These are phyloP conservation scores for Euptelea pleiosperma DNA, from an alignment of 164 flowering plant species.

Conservation along the genomic window DNA sequence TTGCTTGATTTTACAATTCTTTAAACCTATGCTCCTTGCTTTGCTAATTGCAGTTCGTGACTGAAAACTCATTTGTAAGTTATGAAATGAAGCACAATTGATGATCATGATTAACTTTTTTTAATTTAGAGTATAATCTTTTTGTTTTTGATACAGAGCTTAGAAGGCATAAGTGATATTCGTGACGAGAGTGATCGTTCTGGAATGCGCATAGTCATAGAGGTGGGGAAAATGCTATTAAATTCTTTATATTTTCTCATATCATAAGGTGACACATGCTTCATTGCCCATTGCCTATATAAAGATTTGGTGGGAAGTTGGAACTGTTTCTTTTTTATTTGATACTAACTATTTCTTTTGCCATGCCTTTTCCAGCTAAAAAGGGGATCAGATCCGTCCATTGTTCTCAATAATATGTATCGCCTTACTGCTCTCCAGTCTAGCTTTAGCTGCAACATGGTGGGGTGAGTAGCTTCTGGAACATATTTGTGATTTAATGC, in stretches of 20 bases:
- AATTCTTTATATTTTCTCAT: neutral
- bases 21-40: neutral
- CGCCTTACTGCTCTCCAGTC: constrained; percentile 87
- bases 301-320: neutral
- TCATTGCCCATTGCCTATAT: too few species aligned
- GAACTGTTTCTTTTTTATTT: neutral
- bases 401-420: constrained; percentile 79
- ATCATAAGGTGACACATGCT: too few species aligned
- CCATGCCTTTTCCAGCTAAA: constrained; percentile 51
- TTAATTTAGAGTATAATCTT: neutral
- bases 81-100: neutral
- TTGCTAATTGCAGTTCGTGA: neutral
- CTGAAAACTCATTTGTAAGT: neutral
- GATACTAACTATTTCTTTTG: neutral
- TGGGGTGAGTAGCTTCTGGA: constrained; percentile 63
- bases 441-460: constrained; percentile 98
- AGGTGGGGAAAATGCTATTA: constrained; percentile 41
- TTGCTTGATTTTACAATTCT: neutral
- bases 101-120: neutral
- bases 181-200: constrained; percentile 99
- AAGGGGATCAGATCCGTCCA: constrained; percentile 80
- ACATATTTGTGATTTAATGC: neutral
- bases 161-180: constrained; percentile 95
- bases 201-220: constrained; percentile 96
- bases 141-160: constrained; percentile 34